Evolutionary conservation across 2,329 filamentous ascomycete species (phyloP), one percentile per base, ranked within the genome.

Genomic region (Pseudogymnoascus sp.): DNA sequence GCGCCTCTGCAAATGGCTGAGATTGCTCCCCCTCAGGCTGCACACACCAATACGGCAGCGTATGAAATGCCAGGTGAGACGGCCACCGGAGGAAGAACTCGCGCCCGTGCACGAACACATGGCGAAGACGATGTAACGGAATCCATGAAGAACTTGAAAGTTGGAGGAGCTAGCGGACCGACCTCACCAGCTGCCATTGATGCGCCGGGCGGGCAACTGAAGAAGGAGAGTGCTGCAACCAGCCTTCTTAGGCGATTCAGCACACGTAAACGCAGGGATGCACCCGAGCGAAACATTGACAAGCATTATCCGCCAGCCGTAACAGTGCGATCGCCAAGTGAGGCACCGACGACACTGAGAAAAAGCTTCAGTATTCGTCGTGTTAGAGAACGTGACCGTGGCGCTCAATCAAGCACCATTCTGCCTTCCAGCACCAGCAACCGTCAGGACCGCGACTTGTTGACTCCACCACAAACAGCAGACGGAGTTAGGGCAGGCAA

Each of bases 11-110:
- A 84, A 67, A 90, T 95, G 68, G 84, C 97, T 28, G 80, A 87
- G 5, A 83, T 96, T 31, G 80, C 86, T 3, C 84, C 91, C 14
- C 95, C 95, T 2, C 89, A 91, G 69, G 89, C 90, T 63, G 95
- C 93, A 8, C 88, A 97, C 74, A 97, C 93, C 14, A 97, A 97
- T 70, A 81, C 89, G 23, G 84, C 87, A 2, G 79, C 89, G 1
- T 96, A 95, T 72, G 93, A 97, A 73, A 88, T 96, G 82, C 87
- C 91, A 0, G 93, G 93, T 16, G 92, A 96, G 75, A 93, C 88
- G 72, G 88, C 90, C 9, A 95, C 90, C 0, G 91, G 92, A 46
- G 90, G 91, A 49, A 83, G 93, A 65, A 88, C 90, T 36, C 84
- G 95, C 60, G 91, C 93, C 6, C 84, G 95, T 59, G 92, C 95